These are phyloP conservation scores for Acanthamoeba lenticulata DNA, from an alignment of 208 protist genomes.

Conservation along the genomic window DNA sequence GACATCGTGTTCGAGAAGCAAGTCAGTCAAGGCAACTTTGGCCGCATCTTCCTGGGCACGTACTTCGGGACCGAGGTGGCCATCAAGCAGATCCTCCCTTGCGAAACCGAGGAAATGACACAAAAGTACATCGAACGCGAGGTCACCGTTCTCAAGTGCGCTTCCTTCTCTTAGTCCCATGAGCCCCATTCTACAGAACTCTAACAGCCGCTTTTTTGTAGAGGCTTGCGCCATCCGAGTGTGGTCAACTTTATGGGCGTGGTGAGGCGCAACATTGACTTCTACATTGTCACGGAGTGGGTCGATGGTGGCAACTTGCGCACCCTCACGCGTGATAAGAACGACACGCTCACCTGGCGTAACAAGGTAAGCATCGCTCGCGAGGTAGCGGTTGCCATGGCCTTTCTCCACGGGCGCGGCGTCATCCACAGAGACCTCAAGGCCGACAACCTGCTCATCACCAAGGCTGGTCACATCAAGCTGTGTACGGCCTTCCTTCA, in stretches of 20 bases:
- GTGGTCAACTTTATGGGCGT: slow-evolving; percentile 79
- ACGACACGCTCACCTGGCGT: not conserved
- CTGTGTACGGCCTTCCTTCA: not conserved
- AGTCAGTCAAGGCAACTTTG: not conserved
- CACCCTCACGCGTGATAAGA: not conserved
- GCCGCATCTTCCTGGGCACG: not conserved
- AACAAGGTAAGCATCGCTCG: not conserved
- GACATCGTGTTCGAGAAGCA: not conserved
- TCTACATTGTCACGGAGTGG: slow-evolving; percentile 77
- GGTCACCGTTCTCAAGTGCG: not conserved
- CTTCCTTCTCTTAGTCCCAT: not conserved
- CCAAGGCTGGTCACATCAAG: not conserved
- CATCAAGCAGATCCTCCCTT: not conserved
- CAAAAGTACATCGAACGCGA: slow-evolving; percentile 1
- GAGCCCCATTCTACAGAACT: too few species aligned
- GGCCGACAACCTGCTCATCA: slow-evolving; percentile 31
- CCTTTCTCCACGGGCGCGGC: not conserved
- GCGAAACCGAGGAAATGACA: not conserved
- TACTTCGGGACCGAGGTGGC: slow-evolving; percentile 45
- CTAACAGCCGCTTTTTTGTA: too few species aligned
- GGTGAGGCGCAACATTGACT: not conserved
- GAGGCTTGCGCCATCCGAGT: slow-evolving; percentile 71
- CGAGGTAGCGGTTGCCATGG: slow-evolving; percentile 21
- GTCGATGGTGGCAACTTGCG: slow-evolving; percentile 24
- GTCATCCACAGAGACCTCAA: slow-evolving; percentile 53